phyloP scores from a whole-genome alignment of 2,329 filamentous ascomycete genomes.

The Calcarisporium arbuscula region DNA sequence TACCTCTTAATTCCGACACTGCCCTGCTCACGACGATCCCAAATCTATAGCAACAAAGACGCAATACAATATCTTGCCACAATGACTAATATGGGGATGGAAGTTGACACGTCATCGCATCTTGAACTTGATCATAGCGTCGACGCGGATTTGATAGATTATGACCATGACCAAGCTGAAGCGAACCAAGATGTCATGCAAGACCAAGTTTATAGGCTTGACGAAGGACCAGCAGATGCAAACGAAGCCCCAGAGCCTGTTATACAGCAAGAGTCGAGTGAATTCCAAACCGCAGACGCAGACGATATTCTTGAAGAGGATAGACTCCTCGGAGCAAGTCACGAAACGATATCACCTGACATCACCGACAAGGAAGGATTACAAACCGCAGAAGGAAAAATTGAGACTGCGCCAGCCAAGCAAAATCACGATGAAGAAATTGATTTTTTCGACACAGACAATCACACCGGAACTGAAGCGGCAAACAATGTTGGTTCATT shows the following conservation, averaged over 20 bases:
- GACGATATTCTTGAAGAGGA: background rate
- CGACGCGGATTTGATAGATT: slow-evolving; percentile 31
- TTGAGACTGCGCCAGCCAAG: slow-evolving; percentile 6
- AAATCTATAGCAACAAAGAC: no score
- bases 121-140: slow-evolving; percentile 14
- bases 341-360: no score
- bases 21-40: no score
- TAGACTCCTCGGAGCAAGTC: no score
- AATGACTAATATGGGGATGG: slow-evolving; percentile 26
- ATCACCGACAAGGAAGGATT: slow-evolving; percentile 2
- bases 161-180: slow-evolving; percentile 6
- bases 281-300: slow-evolving; percentile 1
- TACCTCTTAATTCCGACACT: no score
- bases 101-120: slow-evolving; percentile 22
- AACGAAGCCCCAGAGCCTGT: background rate
- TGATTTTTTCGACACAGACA: no score
- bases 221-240: no score
- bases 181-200: background rate
- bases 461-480: background rate
- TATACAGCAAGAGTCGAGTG: no score
- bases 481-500: no score
- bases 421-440: slow-evolving; percentile 7
- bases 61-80: background rate
- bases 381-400: background rate
- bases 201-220: no score